Evolutionary conservation across 768 basidiomycete genomes (phyloP), one percentile per base, ranked within the genome.

Genomic region (Mycena rebaudengoi): DNA sequence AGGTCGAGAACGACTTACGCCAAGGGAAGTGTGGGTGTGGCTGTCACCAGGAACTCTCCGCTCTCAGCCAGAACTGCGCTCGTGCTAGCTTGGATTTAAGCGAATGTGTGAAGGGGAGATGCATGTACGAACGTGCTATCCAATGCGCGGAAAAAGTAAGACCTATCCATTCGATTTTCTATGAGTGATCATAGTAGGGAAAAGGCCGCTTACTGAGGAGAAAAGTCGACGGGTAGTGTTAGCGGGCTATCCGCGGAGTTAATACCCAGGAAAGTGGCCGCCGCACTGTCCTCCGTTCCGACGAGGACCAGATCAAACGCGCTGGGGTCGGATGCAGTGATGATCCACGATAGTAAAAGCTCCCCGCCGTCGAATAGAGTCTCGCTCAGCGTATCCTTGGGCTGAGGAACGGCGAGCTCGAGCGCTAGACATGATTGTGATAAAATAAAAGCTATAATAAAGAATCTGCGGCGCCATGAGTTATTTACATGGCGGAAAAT

Each of bases 91-190:
- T n/a, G n/a, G n/a, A n/a, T n/a, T n/a, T n/a, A n/a, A n/a, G n/a
- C n/a, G n/a, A n/a, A n/a, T n/a, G n/a, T n/a, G n/a, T n/a, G n/a
- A n/a, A n/a, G n/a, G n/a, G n/a, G n/a, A n/a, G n/a, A n/a, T n/a
- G n/a, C n/a, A n/a, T n/a, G 5, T 16, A 52, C 59, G 20, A 44
- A 60, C 59, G 49, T n/a, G n/a, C 52, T 44, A 41, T 60, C 50
- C n/a, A 26, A 32, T 8, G 59, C 59, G 11, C 43, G 41, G 41
- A 60, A 60, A 50, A 44, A 60, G 41, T 60, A 60, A 7, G 43
- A 44, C 28, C 59, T 60, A 16, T 39, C 14, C 33, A 39, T 7
- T 52, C 5, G 39, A 28, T 28, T 45, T 33, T 1, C 8, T 35
- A n/a, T 32, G 0, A n/a, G n/a, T n/a, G n/a, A n/a, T n/a, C n/a